Conservation (phyloP, 2,329 filamentous ascomycete genomes). For the Dactylellina leptospora region DNA sequence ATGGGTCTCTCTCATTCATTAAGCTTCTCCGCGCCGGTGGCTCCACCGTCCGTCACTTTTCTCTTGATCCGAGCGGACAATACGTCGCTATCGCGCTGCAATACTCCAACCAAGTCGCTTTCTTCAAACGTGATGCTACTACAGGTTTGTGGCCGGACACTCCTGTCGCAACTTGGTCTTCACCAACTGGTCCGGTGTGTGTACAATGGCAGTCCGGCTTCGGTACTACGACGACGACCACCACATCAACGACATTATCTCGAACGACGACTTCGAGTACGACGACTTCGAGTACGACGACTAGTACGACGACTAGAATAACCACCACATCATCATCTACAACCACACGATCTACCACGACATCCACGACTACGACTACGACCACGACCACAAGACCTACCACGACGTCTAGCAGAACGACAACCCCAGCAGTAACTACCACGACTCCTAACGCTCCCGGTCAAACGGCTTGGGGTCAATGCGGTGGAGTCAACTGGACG, state of each 20-base stretch:
- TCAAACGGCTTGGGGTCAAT: slow-evolving; percentile 26
- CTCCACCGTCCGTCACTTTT: slow-evolving; percentile 72
- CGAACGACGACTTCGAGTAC: slow-evolving; percentile 9
- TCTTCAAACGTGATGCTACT: slow-evolving; percentile 69
- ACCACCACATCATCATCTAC: slow-evolving; percentile 14
- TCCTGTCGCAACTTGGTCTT: slow-evolving; percentile 25
- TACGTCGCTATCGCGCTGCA: slow-evolving; percentile 74
- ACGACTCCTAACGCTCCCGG: slow-evolving; percentile 8
- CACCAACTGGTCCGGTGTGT: slow-evolving; percentile 26
- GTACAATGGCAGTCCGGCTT: slow-evolving; percentile 24
- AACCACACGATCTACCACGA: not conserved
- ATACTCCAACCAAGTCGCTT: slow-evolving; percentile 68
- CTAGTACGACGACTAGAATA: slow-evolving; percentile 4
- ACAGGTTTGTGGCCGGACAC: slow-evolving; percentile 63
- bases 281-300: not conserved
- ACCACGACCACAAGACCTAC: not conserved
- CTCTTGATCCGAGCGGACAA: slow-evolving; percentile 71
- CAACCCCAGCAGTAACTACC: slow-evolving; percentile 10
- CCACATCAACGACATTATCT: slow-evolving; percentile 8
- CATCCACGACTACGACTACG: slow-evolving; percentile 5
- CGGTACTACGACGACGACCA: not conserved
- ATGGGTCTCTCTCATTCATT: slow-evolving; percentile 67
- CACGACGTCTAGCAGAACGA: slow-evolving; percentile 4
- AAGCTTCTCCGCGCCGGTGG: slow-evolving; percentile 72
- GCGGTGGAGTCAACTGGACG: slow-evolving; percentile 31